Percentiles rank a stretch among this genome's conserved stretches.
phyloP scores from a whole-genome alignment of 805 yeast genomes.

The Candida awuae region DNA sequence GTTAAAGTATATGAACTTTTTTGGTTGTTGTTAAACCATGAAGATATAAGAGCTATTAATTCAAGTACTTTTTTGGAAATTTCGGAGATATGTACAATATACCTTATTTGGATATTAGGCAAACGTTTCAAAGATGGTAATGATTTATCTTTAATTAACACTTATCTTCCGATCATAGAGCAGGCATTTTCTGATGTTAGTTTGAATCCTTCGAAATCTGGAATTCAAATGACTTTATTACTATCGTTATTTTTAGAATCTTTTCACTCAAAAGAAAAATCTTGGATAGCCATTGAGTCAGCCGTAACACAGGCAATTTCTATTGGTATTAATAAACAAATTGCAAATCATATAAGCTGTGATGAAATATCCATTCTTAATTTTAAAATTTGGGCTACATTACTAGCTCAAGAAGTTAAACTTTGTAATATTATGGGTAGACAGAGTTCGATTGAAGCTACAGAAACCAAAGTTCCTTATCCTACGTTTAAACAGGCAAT shows the following conservation, averaged over 20 bases:
- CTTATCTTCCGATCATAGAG: slow-evolving; percentile 14
- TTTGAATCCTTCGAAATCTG: slow-evolving; percentile 17
- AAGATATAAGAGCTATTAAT: background rate
- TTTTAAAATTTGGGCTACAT: slow-evolving; percentile 17
- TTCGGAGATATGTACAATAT: slow-evolving; percentile 2
- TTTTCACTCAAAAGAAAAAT: slow-evolving; percentile 12
- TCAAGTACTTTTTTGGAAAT: background rate
- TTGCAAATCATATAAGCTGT: background rate
- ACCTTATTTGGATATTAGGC: slow-evolving; percentile 9
- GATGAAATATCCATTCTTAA: slow-evolving; percentile 3
- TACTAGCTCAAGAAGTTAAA: slow-evolving; percentile 12
- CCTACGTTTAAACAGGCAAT: background rate
- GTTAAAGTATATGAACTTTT: slow-evolving; percentile 5
- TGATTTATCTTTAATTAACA: slow-evolving; percentile 1
- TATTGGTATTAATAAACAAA: slow-evolving; percentile 15
- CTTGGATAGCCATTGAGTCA: slow-evolving; percentile 15
- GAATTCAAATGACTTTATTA: slow-evolving; percentile 15
- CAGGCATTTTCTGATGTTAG: slow-evolving; percentile 13
- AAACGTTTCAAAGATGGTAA: background rate
- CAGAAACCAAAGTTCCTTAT: background rate
- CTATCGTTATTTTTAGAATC: slow-evolving; percentile 16
- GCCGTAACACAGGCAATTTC: slow-evolving; percentile 18
- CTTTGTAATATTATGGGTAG: slow-evolving; percentile 6
- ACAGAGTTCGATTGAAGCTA: slow-evolving; percentile 7
- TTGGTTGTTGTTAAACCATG: slow-evolving; percentile 5